phyloP scores from a whole-genome alignment of 805 yeast genomes.

The Lachancea sp. region DNA sequence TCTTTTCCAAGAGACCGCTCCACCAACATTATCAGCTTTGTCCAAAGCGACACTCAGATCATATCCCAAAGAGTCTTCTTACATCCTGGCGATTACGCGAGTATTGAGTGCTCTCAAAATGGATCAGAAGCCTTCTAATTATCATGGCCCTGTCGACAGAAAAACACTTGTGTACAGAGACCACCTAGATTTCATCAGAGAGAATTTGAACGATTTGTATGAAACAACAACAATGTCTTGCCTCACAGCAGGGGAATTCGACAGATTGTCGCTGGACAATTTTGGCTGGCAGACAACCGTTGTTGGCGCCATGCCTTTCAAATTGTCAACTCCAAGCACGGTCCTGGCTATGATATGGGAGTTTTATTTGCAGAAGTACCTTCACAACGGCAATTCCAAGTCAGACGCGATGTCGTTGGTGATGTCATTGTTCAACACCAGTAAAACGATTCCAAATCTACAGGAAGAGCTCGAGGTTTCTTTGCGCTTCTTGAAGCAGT shows the following conservation, averaged over 20 bases:
- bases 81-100: constrained; percentile 42
- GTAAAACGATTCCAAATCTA: constrained; percentile 24
- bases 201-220: constrained; percentile 46
- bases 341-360: constrained; percentile 43
- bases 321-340: constrained; percentile 49
- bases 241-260: constrained; percentile 50
- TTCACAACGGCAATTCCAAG: constrained; percentile 32
- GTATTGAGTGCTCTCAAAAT: constrained; percentile 42
- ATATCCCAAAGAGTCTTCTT: constrained; percentile 34
- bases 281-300: constrained; percentile 52
- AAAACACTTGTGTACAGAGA: constrained; percentile 62
- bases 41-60: constrained; percentile 37
- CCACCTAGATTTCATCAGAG: constrained; percentile 47
- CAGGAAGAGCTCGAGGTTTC: constrained; percentile 26
- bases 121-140: constrained; percentile 47
- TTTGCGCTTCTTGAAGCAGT: constrained; percentile 17
- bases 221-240: constrained; percentile 47
- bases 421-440: constrained; percentile 25
- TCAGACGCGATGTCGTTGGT: constrained; percentile 27
- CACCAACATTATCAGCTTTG: constrained; percentile 25
- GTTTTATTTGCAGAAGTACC: constrained; percentile 30
- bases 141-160: constrained; percentile 66
- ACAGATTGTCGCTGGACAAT: constrained; percentile 43
- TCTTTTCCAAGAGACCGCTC: constrained; percentile 31
- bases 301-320: constrained; percentile 56